A percentile compares a stretch with the other conserved stretches of the same genome.
Conservation (phyloP, 169 alveolate genomes). For the Eimeria brunetti region DNA sequence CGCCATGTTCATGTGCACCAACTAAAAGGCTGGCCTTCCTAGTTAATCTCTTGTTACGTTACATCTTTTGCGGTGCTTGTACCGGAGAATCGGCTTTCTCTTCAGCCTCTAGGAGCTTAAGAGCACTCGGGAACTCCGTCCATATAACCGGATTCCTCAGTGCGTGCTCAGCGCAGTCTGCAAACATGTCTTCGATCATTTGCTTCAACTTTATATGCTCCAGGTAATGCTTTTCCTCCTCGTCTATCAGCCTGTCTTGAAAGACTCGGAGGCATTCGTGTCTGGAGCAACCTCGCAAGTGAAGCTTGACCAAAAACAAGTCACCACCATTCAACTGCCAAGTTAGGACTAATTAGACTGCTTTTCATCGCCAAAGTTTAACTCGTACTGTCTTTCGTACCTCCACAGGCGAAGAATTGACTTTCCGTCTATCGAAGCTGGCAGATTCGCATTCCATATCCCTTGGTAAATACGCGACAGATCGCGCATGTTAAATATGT, state of each 20-base stretch:
- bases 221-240: slow-evolving; percentile 91
- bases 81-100: slow-evolving; percentile 63
- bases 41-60: not conserved
- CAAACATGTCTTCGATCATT: slow-evolving; percentile 88
- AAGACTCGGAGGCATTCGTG: slow-evolving; percentile 95
- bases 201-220: slow-evolving; percentile 86
- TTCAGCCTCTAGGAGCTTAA: slow-evolving; percentile 42
- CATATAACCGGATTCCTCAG: slow-evolving; percentile 82
- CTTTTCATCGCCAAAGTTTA: not conserved
- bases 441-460: slow-evolving; percentile 89
- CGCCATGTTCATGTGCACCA: not conserved
- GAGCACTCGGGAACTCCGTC: slow-evolving; percentile 86
- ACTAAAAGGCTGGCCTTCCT: not conserved
- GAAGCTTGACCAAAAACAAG: not conserved
- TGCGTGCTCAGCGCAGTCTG: slow-evolving; percentile 85
- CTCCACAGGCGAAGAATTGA: slow-evolving; percentile 93
- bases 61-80: not conserved
- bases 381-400: not conserved
- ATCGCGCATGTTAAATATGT: slow-evolving; percentile 96
- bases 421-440: slow-evolving; percentile 87
- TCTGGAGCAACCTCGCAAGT: slow-evolving; percentile 82
- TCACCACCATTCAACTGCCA: not conserved
- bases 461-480: slow-evolving; percentile 95
- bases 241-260: slow-evolving; percentile 93
- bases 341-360: not conserved